Base-by-base conservation (phyloP, 140 eudicot genomes). In the Eryngium alpinum region DNA sequence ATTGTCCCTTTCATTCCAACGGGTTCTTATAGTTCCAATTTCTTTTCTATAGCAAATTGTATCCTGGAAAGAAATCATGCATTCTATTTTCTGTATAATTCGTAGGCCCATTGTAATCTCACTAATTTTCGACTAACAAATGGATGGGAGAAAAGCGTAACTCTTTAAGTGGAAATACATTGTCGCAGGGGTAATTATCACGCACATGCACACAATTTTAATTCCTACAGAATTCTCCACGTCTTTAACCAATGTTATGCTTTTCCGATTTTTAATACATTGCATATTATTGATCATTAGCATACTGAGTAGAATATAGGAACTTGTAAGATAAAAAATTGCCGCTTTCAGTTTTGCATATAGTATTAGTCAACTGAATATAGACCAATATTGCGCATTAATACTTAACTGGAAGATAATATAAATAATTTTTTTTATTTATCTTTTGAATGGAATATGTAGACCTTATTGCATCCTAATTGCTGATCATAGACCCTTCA, bases 81-180 rank as follows among this genome's bases (percentile, higher is more conserved):
- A 51, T 46, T 24, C n/a, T 28, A 24, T 44, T 60, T 67, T 32
- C n/a, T 49, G 46, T 15, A 66, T 25, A 80, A 59, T 73, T 22
- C 85, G 87, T 86, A 96, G 99, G 99, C 99, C 63, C 96, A 96
- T 86, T 98, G 93, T 87, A 96, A 96, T 83, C 83, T 96, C 69
- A 92, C 89, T 85, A 91, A 93, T 82, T 93, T 96, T 79, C 94
- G 94, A 14, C 77, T 96, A 80, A 79, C 96, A 71, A 96, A 96
- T 84, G 96, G 97, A 13, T 96, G 99, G 99, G 97, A 66, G 99
- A 96, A 86, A 96, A 96, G 87, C 99, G 93, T 81, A 86, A 29
- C 88, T 90, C 74, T 96, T 91, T 78, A 96, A 93, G 83, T 96
- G 99, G 99, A 96, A 92, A 85, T 88, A 93, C 78, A 84, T 90